These are phyloP conservation scores for Tilletiopsis washingtonensis DNA, from an alignment of 1,284 basidiomycete species.

Conservation along the genomic window DNA sequence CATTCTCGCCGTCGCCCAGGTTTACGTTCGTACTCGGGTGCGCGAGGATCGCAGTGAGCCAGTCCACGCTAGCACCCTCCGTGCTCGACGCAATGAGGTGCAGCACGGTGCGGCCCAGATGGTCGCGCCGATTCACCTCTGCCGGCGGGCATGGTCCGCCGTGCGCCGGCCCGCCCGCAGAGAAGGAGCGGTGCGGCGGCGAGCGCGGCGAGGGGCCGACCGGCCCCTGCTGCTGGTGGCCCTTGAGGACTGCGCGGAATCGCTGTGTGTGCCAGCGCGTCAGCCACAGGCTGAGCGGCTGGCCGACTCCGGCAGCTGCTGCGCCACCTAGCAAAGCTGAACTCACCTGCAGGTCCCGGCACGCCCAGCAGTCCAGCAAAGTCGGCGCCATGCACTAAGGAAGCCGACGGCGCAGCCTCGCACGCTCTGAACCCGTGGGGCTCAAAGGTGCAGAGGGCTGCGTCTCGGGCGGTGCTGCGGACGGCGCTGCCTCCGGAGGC, in stretches of 20 bases:
- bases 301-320: too few relatives aligned
- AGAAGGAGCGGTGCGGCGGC: constrained; percentile 2
- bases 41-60: constrained; percentile 68
- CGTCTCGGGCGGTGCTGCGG: background rate
- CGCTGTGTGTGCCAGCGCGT: too few relatives aligned
- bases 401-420: background rate
- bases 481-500: background rate
- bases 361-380: constrained; percentile 8
- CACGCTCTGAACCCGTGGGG: too few relatives aligned
- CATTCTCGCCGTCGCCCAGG: constrained; percentile 56
- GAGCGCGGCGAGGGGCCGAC: constrained; percentile 4
- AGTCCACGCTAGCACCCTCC: constrained; percentile 62
- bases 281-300: too few relatives aligned
- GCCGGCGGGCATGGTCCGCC: constrained; percentile 34
- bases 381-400: constrained; percentile 1
- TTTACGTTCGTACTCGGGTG: constrained; percentile 76
- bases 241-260: constrained; percentile 9
- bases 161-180: background rate
- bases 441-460: too few relatives aligned
- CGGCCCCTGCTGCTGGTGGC: background rate
- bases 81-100: constrained; percentile 68
- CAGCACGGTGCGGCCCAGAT: constrained; percentile 68
- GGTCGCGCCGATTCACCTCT: constrained; percentile 68
- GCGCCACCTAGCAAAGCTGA: background rate
- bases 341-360: constrained; percentile 3